These are phyloP conservation scores for Pneumocystis murina DNA, from an alignment of 1,139 yeast species.

Conservation along the genomic window DNA sequence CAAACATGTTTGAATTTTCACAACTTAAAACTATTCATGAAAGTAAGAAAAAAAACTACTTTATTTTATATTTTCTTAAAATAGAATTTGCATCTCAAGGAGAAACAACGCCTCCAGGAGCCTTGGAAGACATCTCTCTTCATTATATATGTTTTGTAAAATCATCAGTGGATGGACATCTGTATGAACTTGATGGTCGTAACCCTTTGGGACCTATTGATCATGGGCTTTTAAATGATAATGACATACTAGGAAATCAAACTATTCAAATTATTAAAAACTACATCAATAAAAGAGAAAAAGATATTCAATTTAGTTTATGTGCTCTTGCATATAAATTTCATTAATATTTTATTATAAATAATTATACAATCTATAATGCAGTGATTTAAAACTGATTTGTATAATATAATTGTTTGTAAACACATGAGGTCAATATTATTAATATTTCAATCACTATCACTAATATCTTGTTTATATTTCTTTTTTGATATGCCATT, in stretches of 20 bases:
- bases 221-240: conserved; percentile 36
- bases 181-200: conserved; percentile 83
- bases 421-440: conserved; percentile 7
- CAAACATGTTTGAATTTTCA: not conserved
- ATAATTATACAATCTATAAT: not conserved
- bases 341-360: not conserved
- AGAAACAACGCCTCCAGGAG: conserved; percentile 63
- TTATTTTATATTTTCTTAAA: conserved; percentile 39
- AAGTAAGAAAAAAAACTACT: not conserved
- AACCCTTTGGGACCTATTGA: conserved; percentile 54
- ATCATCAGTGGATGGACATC: conserved; percentile 28
- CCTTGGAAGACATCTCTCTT: conserved; percentile 46
- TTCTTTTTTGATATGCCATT: not conserved
- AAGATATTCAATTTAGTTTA: conserved; percentile 22
- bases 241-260: conserved; percentile 40
- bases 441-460: conserved; percentile 11
- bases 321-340: conserved; percentile 22
- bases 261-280: conserved; percentile 44
- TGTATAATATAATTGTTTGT: conserved; percentile 6
- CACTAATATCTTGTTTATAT: not conserved
- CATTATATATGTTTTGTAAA: conserved; percentile 71
- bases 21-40: not conserved
- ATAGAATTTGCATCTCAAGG: conserved; percentile 51
- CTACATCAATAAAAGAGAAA: conserved; percentile 36
- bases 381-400: not conserved